Conservation (phyloP, 148 eudicot species). For the Vaccinium myrtillus region DNA sequence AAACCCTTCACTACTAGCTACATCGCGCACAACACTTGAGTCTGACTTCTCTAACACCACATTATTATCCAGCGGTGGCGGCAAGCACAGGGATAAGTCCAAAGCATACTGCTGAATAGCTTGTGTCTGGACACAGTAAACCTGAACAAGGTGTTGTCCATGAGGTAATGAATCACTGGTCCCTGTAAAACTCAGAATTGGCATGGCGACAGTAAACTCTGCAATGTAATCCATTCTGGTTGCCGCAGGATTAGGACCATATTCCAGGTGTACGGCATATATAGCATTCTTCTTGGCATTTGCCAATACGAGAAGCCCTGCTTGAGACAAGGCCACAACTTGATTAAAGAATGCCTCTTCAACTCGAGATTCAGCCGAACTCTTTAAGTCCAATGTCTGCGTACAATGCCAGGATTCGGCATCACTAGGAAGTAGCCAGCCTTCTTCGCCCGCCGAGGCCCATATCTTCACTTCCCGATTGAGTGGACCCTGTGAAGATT, state of each 20-base stretch:
- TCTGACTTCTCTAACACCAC: slow-evolving; percentile 56
- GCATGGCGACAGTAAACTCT: slow-evolving; percentile 97
- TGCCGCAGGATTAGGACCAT: slow-evolving; percentile 70
- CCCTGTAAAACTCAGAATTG: slow-evolving; percentile 94
- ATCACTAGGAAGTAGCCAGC: slow-evolving; percentile 98
- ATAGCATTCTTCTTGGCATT: slow-evolving; percentile 97
- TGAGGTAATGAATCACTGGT: slow-evolving; percentile 75
- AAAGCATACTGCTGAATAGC: slow-evolving; percentile 99
- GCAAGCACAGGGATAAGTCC: slow-evolving; percentile 90
- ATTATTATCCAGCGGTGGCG: slow-evolving; percentile 67
- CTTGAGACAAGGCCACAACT: slow-evolving; percentile 81
- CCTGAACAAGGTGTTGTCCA: slow-evolving; percentile 79
- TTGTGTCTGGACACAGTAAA: slow-evolving; percentile 97
- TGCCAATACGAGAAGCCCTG: slow-evolving; percentile 84
- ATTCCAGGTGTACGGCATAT: slow-evolving; percentile 89
- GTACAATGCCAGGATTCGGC: slow-evolving; percentile 91
- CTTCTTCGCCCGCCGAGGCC: slow-evolving; percentile 93
- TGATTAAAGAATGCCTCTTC: slow-evolving; percentile 96
- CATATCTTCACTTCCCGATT: slow-evolving; percentile 91
- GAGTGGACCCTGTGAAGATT: slow-evolving; percentile 62
- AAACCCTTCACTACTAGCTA: slow-evolving; percentile 40
- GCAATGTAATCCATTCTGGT: slow-evolving; percentile 95
- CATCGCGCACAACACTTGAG: slow-evolving; percentile 55
- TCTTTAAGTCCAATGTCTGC: slow-evolving; percentile 82
- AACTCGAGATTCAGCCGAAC: slow-evolving; percentile 59